phyloP scores from a whole-genome alignment of 805 yeast species.

The Saccharomycopsis sp. region DNA sequence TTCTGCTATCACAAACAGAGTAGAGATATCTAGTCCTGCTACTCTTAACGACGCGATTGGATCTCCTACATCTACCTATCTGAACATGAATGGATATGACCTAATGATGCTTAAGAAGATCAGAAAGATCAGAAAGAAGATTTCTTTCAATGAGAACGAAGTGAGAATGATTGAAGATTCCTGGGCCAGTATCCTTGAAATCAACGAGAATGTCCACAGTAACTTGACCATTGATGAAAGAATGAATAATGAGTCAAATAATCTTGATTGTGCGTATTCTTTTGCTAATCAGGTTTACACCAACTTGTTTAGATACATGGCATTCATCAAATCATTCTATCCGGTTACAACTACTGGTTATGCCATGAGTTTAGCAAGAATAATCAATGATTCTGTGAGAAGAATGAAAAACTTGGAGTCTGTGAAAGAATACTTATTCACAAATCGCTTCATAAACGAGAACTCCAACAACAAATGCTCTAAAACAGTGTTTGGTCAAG shows the following conservation, averaged over 20 bases:
- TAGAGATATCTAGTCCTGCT: neutral
- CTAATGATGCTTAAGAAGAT: conserved; percentile 8
- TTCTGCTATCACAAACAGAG: neutral
- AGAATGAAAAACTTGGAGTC: conserved; percentile 1
- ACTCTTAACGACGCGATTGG: neutral
- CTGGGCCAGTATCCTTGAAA: conserved; percentile 12
- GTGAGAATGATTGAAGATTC: conserved; percentile 6
- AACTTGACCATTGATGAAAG: conserved; percentile 1
- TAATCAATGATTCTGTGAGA: neutral
- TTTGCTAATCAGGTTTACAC: conserved; percentile 20
- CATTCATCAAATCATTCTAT: conserved; percentile 8
- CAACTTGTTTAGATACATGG: conserved; percentile 14
- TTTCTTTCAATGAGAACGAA: conserved; percentile 7
- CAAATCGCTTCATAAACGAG: neutral
- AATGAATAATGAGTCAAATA: neutral
- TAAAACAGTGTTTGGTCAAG: conserved; percentile 1
- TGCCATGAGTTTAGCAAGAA: neutral
- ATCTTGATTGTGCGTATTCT: conserved; percentile 12
- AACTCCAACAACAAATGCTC: conserved; percentile 1
- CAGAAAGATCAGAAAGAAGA: conserved; percentile 14
- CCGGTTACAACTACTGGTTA: neutral
- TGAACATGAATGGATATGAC: neutral
- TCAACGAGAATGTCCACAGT: neutral
- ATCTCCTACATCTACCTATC: neutral
- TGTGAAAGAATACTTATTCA: neutral